These are phyloP conservation scores for Choanephora cucurbitarum DNA, from an alignment of 371 early-diverging fungal genomes.

Conservation along the genomic window DNA sequence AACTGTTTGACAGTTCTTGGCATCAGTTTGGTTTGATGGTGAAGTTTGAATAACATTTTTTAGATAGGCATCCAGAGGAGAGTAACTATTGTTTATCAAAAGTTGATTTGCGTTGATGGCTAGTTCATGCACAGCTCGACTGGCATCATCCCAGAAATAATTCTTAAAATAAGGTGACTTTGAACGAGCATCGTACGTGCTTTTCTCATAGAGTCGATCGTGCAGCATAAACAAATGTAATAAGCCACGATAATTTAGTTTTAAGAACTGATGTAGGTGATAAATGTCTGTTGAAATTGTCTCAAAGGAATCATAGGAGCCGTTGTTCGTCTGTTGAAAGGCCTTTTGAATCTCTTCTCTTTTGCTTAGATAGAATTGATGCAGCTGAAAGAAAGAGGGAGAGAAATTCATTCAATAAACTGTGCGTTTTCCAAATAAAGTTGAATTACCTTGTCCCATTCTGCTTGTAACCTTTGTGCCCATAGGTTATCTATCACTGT, in stretches of 20 bases:
- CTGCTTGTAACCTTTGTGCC: not conserved
- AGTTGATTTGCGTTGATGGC: not conserved
- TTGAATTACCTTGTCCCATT: constrained; percentile 16
- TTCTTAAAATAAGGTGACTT: constrained; percentile 3
- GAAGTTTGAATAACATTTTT: not conserved
- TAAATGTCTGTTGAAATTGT: constrained; percentile 13
- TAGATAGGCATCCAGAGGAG: not conserved
- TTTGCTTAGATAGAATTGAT: constrained; percentile 19
- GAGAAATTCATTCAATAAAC: not conserved
- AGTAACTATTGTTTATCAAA: not conserved
- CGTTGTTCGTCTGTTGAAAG: not conserved
- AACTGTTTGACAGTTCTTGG: not conserved
- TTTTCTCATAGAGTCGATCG: constrained; percentile 7
- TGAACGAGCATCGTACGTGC: not conserved
- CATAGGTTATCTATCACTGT: not conserved
- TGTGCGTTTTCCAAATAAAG: not conserved
- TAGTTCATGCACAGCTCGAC: not conserved
- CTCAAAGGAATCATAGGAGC: not conserved
- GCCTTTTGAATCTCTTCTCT: constrained; percentile 22
- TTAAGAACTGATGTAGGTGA: constrained; percentile 17
- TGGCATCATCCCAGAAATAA: constrained; percentile 11
- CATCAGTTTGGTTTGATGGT: not conserved
- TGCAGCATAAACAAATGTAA: constrained; percentile 14
- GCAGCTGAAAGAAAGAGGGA: no score
- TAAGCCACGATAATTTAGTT: constrained; percentile 23